Conservation (phyloP, 2,329 filamentous ascomycete genomes). For the Colletotrichum siamense region DNA sequence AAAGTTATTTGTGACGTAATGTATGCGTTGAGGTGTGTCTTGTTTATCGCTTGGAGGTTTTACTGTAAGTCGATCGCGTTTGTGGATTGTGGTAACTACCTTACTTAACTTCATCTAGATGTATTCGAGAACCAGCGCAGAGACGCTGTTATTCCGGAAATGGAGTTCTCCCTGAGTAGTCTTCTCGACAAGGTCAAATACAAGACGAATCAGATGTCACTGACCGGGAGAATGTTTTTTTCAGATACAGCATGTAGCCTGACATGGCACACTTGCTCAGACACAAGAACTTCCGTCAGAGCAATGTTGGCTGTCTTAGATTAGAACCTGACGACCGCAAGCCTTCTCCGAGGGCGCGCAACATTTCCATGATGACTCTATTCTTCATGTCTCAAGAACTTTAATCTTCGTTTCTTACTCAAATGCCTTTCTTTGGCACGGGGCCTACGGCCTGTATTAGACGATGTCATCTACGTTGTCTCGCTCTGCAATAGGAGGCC, state of each 20-base stretch:
- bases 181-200: not conserved
- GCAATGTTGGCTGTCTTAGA: not conserved
- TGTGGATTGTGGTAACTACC: not conserved
- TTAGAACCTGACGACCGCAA: not conserved
- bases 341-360: not conserved
- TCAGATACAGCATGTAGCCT: not conserved
- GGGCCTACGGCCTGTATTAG: not conserved
- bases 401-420: too few species aligned
- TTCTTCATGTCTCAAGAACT: accelerated
- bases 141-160: not conserved
- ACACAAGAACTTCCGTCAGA: not conserved
- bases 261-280: not conserved
- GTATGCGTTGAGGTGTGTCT: accelerated
- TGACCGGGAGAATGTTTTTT: not conserved
- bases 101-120: not conserved
- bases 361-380: accelerated
- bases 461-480: not conserved
- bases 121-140: not conserved
- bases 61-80: not conserved
- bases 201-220: not conserved
- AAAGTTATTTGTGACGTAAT: not conserved
- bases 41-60: not conserved
- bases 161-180: too few species aligned
- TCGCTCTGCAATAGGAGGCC: accelerated
- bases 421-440: too few species aligned